Evolutionary conservation across 2,329 filamentous ascomycete genomes (phyloP).

Genomic region (Ceratocystis smalleyi): DNA sequence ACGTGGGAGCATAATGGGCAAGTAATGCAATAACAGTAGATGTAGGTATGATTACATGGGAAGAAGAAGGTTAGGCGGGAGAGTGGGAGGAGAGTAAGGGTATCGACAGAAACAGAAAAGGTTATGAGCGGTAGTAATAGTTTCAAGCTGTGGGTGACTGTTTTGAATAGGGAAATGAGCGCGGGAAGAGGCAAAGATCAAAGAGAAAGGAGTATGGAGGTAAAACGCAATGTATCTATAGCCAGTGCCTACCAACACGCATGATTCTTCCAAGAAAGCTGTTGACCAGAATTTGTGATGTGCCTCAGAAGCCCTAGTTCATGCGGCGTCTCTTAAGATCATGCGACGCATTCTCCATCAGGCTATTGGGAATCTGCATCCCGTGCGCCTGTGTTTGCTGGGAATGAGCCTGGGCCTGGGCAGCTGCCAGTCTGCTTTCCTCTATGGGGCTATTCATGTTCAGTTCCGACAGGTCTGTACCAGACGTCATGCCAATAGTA

Average conservation of each 20-base stretch:
- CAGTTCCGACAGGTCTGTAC: conserved; percentile 13
- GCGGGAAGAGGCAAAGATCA: not conserved
- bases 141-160: too few species aligned
- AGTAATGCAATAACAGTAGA: not conserved
- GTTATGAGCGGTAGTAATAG: too few species aligned
- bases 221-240: not conserved
- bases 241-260: not conserved
- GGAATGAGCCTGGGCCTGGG: not conserved
- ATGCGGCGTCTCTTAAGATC: conserved; percentile 14
- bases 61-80: not conserved
- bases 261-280: not conserved
- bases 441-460: conserved; percentile 14
- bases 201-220: not conserved
- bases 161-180: not conserved
- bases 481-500: conserved; percentile 10
- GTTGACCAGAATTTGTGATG: not conserved
- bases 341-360: conserved; percentile 10
- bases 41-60: conserved; percentile 5
- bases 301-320: conserved; percentile 6
- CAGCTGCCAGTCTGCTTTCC: not conserved
- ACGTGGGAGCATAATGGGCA: not conserved
- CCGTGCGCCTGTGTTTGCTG: not conserved
- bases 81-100: not conserved
- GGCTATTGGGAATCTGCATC: conserved; percentile 1
- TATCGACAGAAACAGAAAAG: not conserved